phyloP scores from a whole-genome alignment of 345 rosid species.

The Ceriops decandra region DNA sequence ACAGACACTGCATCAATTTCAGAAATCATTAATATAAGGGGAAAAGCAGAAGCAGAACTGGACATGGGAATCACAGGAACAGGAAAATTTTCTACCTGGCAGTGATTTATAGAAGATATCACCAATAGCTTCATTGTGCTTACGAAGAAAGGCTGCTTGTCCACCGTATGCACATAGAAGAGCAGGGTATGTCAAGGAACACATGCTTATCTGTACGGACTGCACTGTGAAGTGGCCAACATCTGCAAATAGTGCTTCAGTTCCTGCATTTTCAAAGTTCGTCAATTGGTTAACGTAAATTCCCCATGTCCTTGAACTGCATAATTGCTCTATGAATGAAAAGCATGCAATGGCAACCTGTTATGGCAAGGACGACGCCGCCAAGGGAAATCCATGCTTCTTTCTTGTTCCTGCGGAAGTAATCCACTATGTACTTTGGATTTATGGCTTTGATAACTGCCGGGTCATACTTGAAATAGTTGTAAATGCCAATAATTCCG shows the following conservation, averaged over 20 bases:
- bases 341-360: slow-evolving; percentile 10
- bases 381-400: slow-evolving; percentile 37
- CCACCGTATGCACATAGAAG: slow-evolving; percentile 27
- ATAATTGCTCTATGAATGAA: not conserved
- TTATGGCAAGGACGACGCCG: slow-evolving; percentile 32
- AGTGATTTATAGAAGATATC: slow-evolving; percentile 31
- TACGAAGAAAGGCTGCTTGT: slow-evolving; percentile 42
- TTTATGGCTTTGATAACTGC: slow-evolving; percentile 24
- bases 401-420: slow-evolving; percentile 29
- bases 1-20: slow-evolving; percentile 26
- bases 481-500: slow-evolving; percentile 23
- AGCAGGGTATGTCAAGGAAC: slow-evolving; percentile 29
- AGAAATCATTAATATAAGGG: not conserved
- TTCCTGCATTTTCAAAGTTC: slow-evolving; percentile 18
- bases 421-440: slow-evolving; percentile 23
- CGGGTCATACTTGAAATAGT: slow-evolving; percentile 27
- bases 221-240: slow-evolving; percentile 29
- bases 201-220: slow-evolving; percentile 33
- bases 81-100: slow-evolving; percentile 23
- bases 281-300: not conserved
- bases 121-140: slow-evolving; percentile 22
- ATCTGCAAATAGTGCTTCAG: slow-evolving; percentile 33
- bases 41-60: not conserved
- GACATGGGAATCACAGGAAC: not conserved
- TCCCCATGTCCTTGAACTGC: not conserved